Evolutionary conservation across 306 rosid genomes (phyloP).

Genomic region (Vicia faba): DNA sequence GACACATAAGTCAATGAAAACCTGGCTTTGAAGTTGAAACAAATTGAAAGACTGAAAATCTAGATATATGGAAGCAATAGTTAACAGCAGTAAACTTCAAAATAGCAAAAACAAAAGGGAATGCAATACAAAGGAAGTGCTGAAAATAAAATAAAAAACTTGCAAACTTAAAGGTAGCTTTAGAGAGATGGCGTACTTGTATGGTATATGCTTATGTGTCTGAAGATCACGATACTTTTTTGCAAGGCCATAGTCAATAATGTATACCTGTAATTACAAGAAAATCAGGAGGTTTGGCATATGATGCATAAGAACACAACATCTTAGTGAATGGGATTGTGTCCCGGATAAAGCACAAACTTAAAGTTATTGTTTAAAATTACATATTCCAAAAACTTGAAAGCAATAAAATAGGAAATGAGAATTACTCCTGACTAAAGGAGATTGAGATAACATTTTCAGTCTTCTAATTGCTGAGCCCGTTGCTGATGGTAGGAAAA

Average conservation of each 20-base stretch:
- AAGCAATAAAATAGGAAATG: no score
- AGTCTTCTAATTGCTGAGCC: no score
- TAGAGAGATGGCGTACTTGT: conserved; percentile 62
- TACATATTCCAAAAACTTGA: no score
- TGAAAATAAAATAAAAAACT: background rate
- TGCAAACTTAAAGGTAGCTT: conserved; percentile 13
- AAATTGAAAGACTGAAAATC: background rate
- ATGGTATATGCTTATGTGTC: conserved; percentile 97
- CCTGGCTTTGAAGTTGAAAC: background rate
- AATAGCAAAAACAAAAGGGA: background rate
- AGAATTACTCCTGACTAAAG: no score
- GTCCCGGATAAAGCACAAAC: no score
- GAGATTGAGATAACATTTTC: no score
- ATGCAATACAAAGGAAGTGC: background rate
- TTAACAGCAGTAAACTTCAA: conserved; percentile 5
- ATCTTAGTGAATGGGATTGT: background rate
- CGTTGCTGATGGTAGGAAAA: no score
- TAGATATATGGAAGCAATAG: background rate
- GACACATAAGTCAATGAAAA: conserved; percentile 17
- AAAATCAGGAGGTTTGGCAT: conserved; percentile 28
- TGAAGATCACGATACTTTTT: conserved; percentile 96
- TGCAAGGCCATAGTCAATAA: conserved; percentile 97
- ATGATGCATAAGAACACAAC: background rate
- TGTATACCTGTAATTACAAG: conserved; percentile 67
- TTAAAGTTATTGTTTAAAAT: no score